Evolutionary conservation across 495 filamentous ascomycete species (phyloP), one percentile per base, ranked within the genome.

Genomic region (Acidomyces sp.): DNA sequence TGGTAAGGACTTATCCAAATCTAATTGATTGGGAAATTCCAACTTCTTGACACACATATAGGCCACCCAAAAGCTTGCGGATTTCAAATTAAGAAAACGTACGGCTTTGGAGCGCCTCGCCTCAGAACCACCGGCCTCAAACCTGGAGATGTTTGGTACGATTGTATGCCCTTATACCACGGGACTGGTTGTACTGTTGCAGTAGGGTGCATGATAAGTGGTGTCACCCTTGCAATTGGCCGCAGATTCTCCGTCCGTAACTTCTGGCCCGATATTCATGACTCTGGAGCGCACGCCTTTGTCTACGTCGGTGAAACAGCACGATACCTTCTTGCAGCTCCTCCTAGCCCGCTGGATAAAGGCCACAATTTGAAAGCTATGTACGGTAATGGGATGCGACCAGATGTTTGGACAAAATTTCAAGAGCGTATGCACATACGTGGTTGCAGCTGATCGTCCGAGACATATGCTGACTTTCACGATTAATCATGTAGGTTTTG

Each of bases 231-330:
- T 34, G 82, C 77, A 26, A 65, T 87, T 9, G 80, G 74, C 7
- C 73, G 73, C 21, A 75, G 70, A 45, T 90, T 87, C 66, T 76
- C 70, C 48, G 73, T 69, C 2, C 71, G 74, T 0, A 62, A 66
- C 12, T 90, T 90, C 64, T 90, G 83, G 83, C 56, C 61, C 10
- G 83, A 90, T 35, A 60, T 85, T 21, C 71, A 75, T 17, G 78
- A 80, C 46, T 77, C 73, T 0, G 56, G 68, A 12, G 69, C 80
- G 3, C 86, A 78, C 1, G 63, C 71, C 41, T 81, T 86, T 55
- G 72, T 80, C 9, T 90, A 90, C 51, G 83, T 90, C n/a, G 82
- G 83, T 47, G 82, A 90, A 56, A 82, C 78, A 0, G 71, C 80
- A 19, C 66, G 82, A 2, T 90, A 87, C 39, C 67, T 90, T 1